Percentiles rank a stretch among this genome's conserved stretches.
Conservation (phyloP, 495 filamentous ascomycete genomes). For the Pseudevernia furfuracea region DNA sequence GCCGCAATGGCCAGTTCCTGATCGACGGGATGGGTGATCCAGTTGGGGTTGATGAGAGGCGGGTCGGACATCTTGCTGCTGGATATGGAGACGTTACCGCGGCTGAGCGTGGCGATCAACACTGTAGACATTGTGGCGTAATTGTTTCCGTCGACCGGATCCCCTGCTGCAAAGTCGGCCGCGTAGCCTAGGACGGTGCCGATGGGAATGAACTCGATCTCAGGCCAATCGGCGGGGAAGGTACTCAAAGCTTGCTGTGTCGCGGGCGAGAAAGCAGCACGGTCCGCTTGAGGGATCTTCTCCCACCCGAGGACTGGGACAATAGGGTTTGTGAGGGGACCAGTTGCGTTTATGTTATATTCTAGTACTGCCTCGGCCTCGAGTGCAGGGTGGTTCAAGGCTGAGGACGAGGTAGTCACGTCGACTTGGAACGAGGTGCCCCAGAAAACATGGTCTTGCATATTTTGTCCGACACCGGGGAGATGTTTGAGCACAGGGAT, state of each 20-base stretch:
- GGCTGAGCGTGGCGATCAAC: conserved; percentile 40
- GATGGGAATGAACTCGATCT: conserved; percentile 38
- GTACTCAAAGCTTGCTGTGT: conserved; percentile 24
- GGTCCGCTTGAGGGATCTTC: conserved; percentile 16
- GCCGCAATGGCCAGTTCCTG: conserved; percentile 45
- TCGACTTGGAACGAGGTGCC: conserved; percentile 24
- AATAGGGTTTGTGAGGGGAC: conserved; percentile 18
- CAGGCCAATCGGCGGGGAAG: conserved; percentile 53
- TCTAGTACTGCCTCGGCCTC: not conserved
- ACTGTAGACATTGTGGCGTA: conserved; percentile 37
- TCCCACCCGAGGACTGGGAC: conserved; percentile 13
- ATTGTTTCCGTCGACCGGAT: conserved; percentile 37
- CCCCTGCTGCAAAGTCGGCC: conserved; percentile 26
- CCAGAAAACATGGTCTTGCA: conserved; percentile 30
- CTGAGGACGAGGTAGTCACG: conserved; percentile 18
- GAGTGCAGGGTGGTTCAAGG: conserved; percentile 8
- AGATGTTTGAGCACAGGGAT: conserved; percentile 35
- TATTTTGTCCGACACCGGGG: conserved; percentile 46
- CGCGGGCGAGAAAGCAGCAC: conserved; percentile 10
- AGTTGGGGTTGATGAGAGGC: conserved; percentile 51
- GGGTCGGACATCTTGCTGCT: conserved; percentile 35
- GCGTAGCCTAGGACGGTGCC: conserved; percentile 26
- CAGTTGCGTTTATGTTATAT: conserved; percentile 8
- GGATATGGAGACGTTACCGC: conserved; percentile 48
- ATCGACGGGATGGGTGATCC: conserved; percentile 47